Percentiles rank a stretch among this genome's conserved stretches.
These are phyloP conservation scores for Malassezia psittaci DNA, from an alignment of 1,284 basidiomycete species.

Conservation along the genomic window DNA sequence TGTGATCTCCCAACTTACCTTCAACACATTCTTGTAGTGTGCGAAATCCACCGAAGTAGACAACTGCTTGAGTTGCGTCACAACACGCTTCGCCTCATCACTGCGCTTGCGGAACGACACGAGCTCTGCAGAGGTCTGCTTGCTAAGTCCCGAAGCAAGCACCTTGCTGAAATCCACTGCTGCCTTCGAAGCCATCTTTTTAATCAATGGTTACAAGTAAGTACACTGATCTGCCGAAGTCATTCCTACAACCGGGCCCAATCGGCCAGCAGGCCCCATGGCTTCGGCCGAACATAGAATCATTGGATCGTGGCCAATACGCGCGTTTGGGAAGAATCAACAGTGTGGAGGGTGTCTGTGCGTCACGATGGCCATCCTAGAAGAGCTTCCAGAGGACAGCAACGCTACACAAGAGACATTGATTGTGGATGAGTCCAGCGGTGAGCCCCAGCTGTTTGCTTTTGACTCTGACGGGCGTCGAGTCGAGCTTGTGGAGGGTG, in stretches of 20 bases:
- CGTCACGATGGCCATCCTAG: constrained; percentile 10
- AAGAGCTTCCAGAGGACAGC: constrained; percentile 7
- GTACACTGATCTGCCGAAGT: background rate
- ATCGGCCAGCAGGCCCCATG: constrained; percentile 13
- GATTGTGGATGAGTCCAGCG: background rate
- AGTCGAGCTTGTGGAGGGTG: background rate
- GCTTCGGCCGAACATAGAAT: constrained; percentile 9
- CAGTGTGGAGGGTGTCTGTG: background rate
- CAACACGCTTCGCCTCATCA: constrained; percentile 70
- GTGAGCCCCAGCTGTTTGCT: background rate
- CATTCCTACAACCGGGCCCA: constrained; percentile 6
- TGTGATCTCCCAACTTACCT: constrained; percentile 14
- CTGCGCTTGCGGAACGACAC: constrained; percentile 95
- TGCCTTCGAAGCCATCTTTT: constrained; percentile 32
- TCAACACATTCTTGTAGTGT: constrained; percentile 75
- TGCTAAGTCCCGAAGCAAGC: constrained; percentile 41
- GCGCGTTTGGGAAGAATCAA: no score
- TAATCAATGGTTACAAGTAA: background rate
- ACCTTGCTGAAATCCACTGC: constrained; percentile 41
- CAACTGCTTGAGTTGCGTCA: constrained; percentile 61
- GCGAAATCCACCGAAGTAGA: constrained; percentile 72
- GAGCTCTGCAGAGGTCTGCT: constrained; percentile 54
- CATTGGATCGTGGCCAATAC: no score
- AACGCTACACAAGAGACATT: background rate
- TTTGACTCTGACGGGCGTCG: background rate